phyloP scores from a whole-genome alignment of 2,329 filamentous ascomycete species.

The Verticillium klebahnii region DNA sequence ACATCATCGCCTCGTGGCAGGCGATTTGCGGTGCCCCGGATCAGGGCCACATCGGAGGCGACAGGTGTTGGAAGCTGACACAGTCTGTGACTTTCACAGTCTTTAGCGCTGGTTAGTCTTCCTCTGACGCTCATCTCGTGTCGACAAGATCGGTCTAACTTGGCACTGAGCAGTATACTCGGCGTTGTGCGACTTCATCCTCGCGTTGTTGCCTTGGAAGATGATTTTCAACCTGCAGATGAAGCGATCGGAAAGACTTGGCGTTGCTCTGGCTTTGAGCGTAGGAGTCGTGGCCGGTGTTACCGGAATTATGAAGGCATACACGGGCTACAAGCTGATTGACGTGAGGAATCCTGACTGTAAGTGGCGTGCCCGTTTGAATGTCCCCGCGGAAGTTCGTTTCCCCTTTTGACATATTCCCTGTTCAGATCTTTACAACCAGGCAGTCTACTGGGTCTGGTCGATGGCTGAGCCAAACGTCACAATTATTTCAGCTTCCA shows the following conservation, averaged over 20 bases:
- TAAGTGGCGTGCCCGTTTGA: background rate
- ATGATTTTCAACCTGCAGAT: conserved; percentile 26
- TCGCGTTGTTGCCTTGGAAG: conserved; percentile 14
- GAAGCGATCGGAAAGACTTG: conserved; percentile 25
- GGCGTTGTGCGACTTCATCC: conserved; percentile 4
- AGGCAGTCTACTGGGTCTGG: conserved; percentile 12
- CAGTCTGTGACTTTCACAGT: background rate
- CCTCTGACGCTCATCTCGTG: background rate
- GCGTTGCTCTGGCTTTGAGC: conserved; percentile 27
- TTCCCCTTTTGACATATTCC: background rate
- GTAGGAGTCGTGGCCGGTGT: conserved; percentile 21
- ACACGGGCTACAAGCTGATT: conserved; percentile 8
- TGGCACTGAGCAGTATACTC: conserved; percentile 1
- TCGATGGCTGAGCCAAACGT: conserved; percentile 22
- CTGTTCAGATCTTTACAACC: conserved; percentile 1
- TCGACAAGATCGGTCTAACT: background rate
- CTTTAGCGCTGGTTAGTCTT: background rate
- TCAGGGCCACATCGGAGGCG: conserved; percentile 2
- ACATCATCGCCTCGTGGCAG: conserved; percentile 18
- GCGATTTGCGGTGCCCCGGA: background rate
- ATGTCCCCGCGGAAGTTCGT: background rate
- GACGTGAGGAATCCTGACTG: conserved; percentile 11
- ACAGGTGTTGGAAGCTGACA: background rate
- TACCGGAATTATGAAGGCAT: conserved; percentile 17
- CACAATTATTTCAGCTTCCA: conserved; percentile 24